phyloP scores from a whole-genome alignment of 1,139 yeast species.

The Pichia sp. region DNA sequence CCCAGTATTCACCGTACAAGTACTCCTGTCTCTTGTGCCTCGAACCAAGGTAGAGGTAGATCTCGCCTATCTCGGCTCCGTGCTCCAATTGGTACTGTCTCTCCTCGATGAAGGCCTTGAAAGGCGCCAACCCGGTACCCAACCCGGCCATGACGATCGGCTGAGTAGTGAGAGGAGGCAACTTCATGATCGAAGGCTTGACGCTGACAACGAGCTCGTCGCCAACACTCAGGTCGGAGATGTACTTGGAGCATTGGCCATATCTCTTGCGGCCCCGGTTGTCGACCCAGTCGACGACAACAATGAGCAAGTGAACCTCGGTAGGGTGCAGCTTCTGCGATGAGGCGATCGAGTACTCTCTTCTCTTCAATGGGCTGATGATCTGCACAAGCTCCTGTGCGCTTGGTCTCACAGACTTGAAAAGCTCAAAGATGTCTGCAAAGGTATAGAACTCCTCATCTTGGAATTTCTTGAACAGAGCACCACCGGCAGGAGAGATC shows the following conservation, averaged over 20 bases:
- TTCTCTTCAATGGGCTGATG: constrained; percentile 85
- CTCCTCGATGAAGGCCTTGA: constrained; percentile 95
- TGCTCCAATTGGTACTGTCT: constrained; percentile 90
- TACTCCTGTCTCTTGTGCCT: constrained; percentile 96
- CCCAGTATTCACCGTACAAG: constrained; percentile 95
- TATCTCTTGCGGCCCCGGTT: constrained; percentile 78
- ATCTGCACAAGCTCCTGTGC: constrained; percentile 66
- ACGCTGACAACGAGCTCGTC: constrained; percentile 89
- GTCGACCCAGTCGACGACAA: constrained; percentile 96
- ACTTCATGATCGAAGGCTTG: constrained; percentile 95
- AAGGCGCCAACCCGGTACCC: constrained; percentile 98
- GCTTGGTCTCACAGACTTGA: constrained; percentile 79
- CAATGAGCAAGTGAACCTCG: constrained; percentile 86
- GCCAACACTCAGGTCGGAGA: constrained; percentile 76
- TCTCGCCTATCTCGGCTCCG: constrained; percentile 85
- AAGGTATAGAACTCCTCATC: constrained; percentile 81
- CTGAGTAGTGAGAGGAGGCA: constrained; percentile 80
- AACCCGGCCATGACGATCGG: constrained; percentile 97
- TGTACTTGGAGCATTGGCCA: constrained; percentile 92
- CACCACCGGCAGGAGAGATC: constrained; percentile 80
- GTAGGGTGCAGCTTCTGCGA: constrained; percentile 90
- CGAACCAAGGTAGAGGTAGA: constrained; percentile 86
- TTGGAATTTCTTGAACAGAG: constrained; percentile 76
- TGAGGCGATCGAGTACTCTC: constrained; percentile 98
- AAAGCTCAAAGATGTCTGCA: constrained; percentile 77